These are phyloP conservation scores for Ceratocystis destructans DNA, from an alignment of 2,329 filamentous ascomycete species.

Conservation along the genomic window DNA sequence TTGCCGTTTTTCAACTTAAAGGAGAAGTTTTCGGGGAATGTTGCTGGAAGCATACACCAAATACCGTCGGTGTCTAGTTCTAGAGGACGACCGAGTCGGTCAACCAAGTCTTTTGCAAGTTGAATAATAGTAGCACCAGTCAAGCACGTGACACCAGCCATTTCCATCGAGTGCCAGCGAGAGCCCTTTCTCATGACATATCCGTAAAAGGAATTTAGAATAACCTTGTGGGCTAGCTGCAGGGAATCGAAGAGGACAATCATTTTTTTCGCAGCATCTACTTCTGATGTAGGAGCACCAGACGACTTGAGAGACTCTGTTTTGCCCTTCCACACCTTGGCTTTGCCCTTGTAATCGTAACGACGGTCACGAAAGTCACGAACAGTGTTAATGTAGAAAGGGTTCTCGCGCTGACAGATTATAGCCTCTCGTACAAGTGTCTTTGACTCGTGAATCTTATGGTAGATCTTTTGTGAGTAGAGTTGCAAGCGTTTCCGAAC, in stretches of 20 bases:
- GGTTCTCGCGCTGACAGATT: constrained; percentile 95
- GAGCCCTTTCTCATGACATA: constrained; percentile 99
- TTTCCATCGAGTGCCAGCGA: constrained; percentile 97
- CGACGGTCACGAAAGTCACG: constrained; percentile 90
- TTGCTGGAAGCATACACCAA: constrained; percentile 96
- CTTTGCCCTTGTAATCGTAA: constrained; percentile 96
- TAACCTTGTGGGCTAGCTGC: constrained; percentile 96
- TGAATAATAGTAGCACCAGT: constrained; percentile 96
- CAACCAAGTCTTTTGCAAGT: constrained; percentile 82
- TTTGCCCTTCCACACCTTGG: constrained; percentile 98
- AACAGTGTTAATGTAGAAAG: constrained; percentile 95
- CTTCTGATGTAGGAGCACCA: constrained; percentile 59
- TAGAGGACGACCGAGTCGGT: constrained; percentile 79
- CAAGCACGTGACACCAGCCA: constrained; percentile 95
- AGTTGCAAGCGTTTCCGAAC: constrained; percentile 78
- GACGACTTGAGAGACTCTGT: constrained; percentile 72
- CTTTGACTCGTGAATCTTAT: constrained; percentile 93
- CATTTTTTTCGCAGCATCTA: constrained; percentile 98
- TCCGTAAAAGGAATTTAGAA: constrained; percentile 96
- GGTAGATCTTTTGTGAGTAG: constrained; percentile 97
- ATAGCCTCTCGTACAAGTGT: constrained; percentile 91
- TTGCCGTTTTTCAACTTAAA: constrained; percentile 95
- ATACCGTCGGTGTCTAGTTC: constrained; percentile 98
- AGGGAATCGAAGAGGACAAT: constrained; percentile 90
- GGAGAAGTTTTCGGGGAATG: constrained; percentile 88